These are phyloP conservation scores for Globisporangium yorkense DNA, from an alignment of 352 stramenopile genomes.

Conservation along the genomic window DNA sequence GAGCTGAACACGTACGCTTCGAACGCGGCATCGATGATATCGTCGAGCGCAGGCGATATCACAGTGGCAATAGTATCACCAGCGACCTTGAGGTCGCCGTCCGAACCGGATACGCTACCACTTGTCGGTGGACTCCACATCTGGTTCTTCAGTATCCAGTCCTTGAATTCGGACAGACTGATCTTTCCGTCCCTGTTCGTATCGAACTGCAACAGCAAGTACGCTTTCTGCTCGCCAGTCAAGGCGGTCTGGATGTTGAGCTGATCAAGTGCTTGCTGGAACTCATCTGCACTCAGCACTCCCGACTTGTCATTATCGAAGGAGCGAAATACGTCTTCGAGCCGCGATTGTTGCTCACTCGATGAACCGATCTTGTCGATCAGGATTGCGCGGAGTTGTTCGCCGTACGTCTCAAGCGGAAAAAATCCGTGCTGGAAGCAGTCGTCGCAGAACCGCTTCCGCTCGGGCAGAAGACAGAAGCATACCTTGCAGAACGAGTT, in stretches of 20 bases:
- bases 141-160: conserved; percentile 62
- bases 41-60: conserved; percentile 31
- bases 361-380: conserved; percentile 60
- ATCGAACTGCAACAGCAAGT: conserved; percentile 62
- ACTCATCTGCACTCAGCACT: conserved; percentile 48
- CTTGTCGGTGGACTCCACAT: conserved; percentile 34
- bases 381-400: conserved; percentile 50
- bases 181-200: conserved; percentile 63
- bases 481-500: conserved; percentile 56
- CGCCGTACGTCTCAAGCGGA: conserved; percentile 39
- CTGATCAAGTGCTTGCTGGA: conserved; percentile 35
- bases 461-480: conserved; percentile 32
- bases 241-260: conserved; percentile 53
- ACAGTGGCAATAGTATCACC: conserved; percentile 22
- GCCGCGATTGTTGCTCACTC: conserved; percentile 16
- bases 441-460: conserved; percentile 62
- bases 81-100: background rate
- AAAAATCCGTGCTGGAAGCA: conserved; percentile 66
- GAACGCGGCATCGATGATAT: conserved; percentile 36
- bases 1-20: conserved; percentile 26
- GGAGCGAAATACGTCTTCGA: conserved; percentile 46
- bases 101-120: no score
- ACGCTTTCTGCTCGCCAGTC: conserved; percentile 34
- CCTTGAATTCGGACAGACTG: conserved; percentile 53
- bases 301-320: conserved; percentile 64